phyloP scores from a whole-genome alignment of 257 asterid genomes.

The Solanum pennellii region DNA sequence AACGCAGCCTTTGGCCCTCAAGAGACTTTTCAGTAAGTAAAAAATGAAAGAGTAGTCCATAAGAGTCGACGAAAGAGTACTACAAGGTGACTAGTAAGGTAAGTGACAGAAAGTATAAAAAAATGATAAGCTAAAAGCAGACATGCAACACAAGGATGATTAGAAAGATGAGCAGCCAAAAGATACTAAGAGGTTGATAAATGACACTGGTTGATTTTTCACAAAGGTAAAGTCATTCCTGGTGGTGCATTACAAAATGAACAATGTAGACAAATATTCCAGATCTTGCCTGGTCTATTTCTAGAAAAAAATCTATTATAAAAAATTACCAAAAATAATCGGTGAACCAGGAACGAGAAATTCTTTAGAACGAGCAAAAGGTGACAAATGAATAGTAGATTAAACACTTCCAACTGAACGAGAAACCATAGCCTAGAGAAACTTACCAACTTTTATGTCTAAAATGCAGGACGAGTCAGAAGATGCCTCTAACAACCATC shows the following conservation, averaged over 20 bases:
- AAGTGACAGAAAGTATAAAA: neutral
- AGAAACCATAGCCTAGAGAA: neutral
- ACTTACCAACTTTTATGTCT: constrained; percentile 74
- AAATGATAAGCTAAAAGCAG: neutral
- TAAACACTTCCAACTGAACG: neutral
- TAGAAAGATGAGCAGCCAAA: neutral
- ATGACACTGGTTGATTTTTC: neutral
- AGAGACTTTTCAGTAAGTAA: neutral
- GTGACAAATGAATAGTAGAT: neutral
- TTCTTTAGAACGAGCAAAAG: neutral
- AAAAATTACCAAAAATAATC: neutral
- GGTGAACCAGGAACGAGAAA: neutral
- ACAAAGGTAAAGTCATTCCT: neutral
- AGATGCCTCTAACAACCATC: constrained; percentile 54
- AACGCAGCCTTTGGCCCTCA: neutral
- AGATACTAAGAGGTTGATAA: neutral
- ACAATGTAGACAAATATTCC: neutral
- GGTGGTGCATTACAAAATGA: neutral
- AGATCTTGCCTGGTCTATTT: neutral
- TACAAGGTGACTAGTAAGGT: neutral
- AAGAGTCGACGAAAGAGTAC: neutral
- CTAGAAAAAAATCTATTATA: neutral
- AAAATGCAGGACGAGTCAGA: constrained; percentile 53
- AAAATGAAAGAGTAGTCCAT: neutral
- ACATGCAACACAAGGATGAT: neutral